Conservation (phyloP, 208 protist genomes). For the Acanthamoeba triangularis region DNA sequence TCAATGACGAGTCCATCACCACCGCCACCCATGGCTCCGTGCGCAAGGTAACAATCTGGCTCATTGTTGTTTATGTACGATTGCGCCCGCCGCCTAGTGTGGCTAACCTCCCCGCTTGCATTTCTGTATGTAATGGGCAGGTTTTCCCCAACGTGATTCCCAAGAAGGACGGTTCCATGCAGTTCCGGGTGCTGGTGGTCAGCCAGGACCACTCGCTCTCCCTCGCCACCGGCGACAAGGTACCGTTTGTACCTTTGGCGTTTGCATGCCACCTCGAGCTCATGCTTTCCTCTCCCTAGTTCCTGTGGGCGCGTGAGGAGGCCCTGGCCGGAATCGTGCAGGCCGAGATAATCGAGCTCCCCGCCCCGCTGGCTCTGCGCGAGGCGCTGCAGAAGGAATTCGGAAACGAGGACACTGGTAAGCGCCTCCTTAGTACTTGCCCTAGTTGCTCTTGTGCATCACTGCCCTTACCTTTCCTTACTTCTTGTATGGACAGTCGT, state of each 20-base stretch:
- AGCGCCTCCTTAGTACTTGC: too few relatives aligned
- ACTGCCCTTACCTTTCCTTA: background rate
- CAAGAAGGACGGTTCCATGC: slow-evolving; percentile 47
- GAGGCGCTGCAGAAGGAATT: slow-evolving; percentile 71
- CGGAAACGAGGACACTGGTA: background rate
- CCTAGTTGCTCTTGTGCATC: too few relatives aligned
- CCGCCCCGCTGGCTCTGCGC: slow-evolving; percentile 59
- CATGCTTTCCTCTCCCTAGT: background rate
- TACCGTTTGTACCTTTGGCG: background rate
- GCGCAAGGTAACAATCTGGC: background rate
- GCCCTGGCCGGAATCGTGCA: slow-evolving; percentile 51
- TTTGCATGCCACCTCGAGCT: background rate
- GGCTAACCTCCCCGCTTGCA: background rate
- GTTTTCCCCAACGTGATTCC: background rate
- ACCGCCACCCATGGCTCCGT: background rate
- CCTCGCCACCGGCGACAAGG: slow-evolving; percentile 12
- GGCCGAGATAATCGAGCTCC: slow-evolving; percentile 69
- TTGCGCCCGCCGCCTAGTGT: background rate
- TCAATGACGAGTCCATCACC: background rate
- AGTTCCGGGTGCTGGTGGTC: slow-evolving; percentile 35
- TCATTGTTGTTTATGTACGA: background rate
- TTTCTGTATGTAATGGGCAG: background rate
- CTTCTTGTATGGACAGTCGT: background rate
- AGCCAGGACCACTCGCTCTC: slow-evolving; percentile 44
- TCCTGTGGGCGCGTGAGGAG: slow-evolving; percentile 69